These are phyloP conservation scores for Pseudopithomyces chartarum DNA, from an alignment of 2,329 filamentous ascomycete species.

Conservation along the genomic window DNA sequence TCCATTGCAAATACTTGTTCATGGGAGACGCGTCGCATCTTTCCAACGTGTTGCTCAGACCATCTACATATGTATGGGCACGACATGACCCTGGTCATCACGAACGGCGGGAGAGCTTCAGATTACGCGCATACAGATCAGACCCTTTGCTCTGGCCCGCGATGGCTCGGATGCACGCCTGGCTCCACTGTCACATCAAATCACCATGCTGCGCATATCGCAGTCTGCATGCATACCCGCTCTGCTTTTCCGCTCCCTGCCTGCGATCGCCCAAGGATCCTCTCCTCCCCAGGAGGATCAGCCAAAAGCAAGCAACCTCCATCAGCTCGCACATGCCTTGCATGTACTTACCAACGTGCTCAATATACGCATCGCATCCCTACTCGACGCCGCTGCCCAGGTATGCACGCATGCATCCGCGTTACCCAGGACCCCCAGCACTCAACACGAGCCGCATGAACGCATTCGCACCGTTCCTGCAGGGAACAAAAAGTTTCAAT, in stretches of 20 bases:
- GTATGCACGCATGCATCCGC: too few relatives aligned
- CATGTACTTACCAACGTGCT: too few relatives aligned
- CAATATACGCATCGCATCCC: too few relatives aligned
- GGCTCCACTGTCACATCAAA: neutral
- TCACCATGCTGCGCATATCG: neutral
- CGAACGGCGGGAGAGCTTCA: too few relatives aligned
- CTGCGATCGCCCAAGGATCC: neutral
- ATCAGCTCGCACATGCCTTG: neutral
- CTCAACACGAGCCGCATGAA: neutral
- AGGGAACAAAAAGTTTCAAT: neutral
- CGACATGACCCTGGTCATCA: too few relatives aligned
- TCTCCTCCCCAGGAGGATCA: neutral
- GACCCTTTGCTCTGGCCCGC: too few relatives aligned
- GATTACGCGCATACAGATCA: neutral
- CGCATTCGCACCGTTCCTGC: neutral
- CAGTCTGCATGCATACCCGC: constrained; percentile 11
- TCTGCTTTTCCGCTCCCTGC: neutral
- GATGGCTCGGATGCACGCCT: neutral
- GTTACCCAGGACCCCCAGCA: neutral
- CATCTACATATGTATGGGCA: too few relatives aligned
- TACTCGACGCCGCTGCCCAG: too few relatives aligned
- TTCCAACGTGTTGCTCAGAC: too few relatives aligned
- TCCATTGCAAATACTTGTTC: constrained; percentile 5
- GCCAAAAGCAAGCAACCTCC: neutral
- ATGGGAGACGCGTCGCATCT: neutral